Evolutionary conservation across 306 rosid species (phyloP).

Genomic region (Cucumis hystrix): DNA sequence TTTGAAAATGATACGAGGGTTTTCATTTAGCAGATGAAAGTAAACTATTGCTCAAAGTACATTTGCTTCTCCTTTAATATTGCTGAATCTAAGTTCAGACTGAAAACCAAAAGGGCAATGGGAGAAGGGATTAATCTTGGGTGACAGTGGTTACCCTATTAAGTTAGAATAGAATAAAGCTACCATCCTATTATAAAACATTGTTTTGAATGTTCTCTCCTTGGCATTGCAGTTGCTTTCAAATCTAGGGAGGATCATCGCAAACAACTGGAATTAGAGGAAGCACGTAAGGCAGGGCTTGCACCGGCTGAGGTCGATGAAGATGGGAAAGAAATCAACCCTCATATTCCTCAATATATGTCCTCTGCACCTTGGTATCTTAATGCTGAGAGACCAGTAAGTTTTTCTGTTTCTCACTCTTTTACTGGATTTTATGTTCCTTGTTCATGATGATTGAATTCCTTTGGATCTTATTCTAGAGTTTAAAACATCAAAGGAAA

Average conservation of each 20-base stretch:
- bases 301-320: constrained; percentile 61
- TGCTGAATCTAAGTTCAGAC: no score
- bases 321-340: constrained; percentile 64
- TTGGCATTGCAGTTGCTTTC: constrained; percentile 37
- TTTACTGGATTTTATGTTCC: not conserved
- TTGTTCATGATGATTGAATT: not conserved
- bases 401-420: not conserved
- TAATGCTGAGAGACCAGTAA: constrained; percentile 40
- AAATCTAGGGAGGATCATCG: constrained; percentile 56
- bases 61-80: not conserved
- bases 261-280: constrained; percentile 50
- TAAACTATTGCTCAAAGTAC: no score
- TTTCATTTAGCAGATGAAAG: no score
- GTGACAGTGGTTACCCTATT: not conserved
- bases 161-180: not conserved
- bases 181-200: not conserved
- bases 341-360: constrained; percentile 62
- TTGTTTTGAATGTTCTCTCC: not conserved
- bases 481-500: constrained; percentile 50
- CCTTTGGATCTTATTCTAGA: constrained; percentile 15
- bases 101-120: no score
- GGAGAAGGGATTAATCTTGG: not conserved
- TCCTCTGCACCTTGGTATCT: constrained; percentile 62
- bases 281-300: constrained; percentile 61
- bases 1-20: no score